Base-by-base conservation (phyloP, 2,329 filamentous ascomycete genomes). In the Stagonosporopsis chrysanthemi region DNA sequence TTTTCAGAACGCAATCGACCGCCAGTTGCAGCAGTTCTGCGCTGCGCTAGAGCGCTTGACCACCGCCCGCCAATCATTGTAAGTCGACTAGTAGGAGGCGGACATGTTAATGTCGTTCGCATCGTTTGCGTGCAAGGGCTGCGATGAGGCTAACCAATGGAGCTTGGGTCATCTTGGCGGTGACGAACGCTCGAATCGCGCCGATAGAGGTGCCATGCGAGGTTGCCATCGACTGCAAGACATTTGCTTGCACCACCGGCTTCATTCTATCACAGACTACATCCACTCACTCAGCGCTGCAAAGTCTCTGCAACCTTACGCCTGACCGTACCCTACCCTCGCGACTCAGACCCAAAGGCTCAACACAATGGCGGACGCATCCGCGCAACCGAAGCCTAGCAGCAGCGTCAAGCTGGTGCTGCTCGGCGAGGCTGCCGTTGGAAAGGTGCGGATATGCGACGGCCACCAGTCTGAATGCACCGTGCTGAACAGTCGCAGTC, bases 401-500 rank as follows among this genome's bases (percentile, higher is more conserved):
- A 98, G 93, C 88, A 99, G 95, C 82, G 95, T 99, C 78, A 99
- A 99, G 89, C 90, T 99, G 69, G 95, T 99, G 65, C 86, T 99
- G 75, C 88, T 99, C 56, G 95, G 95, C 68, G 95, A 99, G 82
- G 95, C 95, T 63, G 95, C 95, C 60, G 95, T 99, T 56, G 95
- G 95, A 86, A 99, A 99, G 90, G 95, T 97, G 83, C 61, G 78
- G 66, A 42, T 17, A 11, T 23, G 31, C 17, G 23, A 17, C 14
- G 23, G 28, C 4, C 29, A 4, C 19, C 11, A 11, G 39, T 22
- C 7, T 17, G 7, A n/a, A 33, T 24, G n/a, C 19, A 28, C 52
- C 29, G 28, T 40, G 28, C 35, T 56, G 14, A 56, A 4, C 14
- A 31, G 31, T 6, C 24, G 26, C 29, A 96, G 95, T 98, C 95